Base-by-base conservation (phyloP, 2,329 filamentous ascomycete genomes). In the Colletotrichum melonis region DNA sequence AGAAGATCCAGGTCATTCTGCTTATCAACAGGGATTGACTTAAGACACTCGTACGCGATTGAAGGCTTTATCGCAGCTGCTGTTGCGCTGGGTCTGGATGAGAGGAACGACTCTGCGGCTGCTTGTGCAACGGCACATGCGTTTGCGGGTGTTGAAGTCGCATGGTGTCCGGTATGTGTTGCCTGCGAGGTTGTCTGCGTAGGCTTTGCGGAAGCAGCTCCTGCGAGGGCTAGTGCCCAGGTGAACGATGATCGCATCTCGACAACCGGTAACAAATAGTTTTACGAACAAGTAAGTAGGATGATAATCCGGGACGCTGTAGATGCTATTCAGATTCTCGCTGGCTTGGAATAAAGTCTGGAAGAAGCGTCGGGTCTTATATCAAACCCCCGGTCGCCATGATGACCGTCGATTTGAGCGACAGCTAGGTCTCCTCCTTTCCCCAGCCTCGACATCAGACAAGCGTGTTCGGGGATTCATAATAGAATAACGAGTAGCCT, bases 1-100 rank as follows among this genome's bases (percentile, higher is more conserved):
- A 77, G 69, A 14, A 77, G 68, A 14, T 69, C 72, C 12, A 69
- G 11, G 38, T 75, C 65, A 2, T 32, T 57, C 28, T 67, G 59
- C 28, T 67, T 69, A 16, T 74, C 69, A 8, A 75, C 57, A 8
- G 64, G 59, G 7, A 77, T 46, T 1, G 75, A 72, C 5, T 67
- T 69, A 11, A 76, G 22, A 49, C 76, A 77, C 11, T 56, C 67
- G 24, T 56, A 62, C 4, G 71, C 71, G 16, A 73, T n/a, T 4
- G 71, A 70, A 19, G 71, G 71, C 16, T 24, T 12, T 8, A 73
- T 32, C 2, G 4, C 19, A 6, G 56, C 71, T 8, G 9, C 35
- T 0, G 60, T 56, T 5, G 59, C 66, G 8, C 26, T 35, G 3
- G 58, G 52, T 4, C n/a, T 54, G 4, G 30, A 54, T n/a, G 59